Evolutionary conservation across 805 yeast genomes (phyloP), one percentile per base, ranked within the genome.

Genomic region (Yarrowia sp.): DNA sequence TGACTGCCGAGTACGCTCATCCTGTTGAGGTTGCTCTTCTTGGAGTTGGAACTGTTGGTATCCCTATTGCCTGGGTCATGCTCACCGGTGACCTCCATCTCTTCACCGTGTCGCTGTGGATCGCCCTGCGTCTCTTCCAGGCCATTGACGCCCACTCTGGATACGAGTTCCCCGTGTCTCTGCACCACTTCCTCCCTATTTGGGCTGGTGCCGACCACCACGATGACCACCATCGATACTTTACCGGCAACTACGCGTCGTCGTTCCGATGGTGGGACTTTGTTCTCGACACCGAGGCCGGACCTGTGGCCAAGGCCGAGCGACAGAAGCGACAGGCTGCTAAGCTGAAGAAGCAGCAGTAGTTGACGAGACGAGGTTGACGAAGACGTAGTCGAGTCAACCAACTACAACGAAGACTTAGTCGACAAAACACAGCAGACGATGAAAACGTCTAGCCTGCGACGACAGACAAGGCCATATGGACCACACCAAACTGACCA

Each of bases 151-250:
- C 98, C 26, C 99, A 93, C 77, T 92, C 98, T 12, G 99, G 98
- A 66, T 95, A 93, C 78, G 98, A 93, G 75, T 93, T 93, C 85
- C 98, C 99, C 68, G 87, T 96, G 90, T 90, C 97, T 4, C 82
- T 93, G 73, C 95, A 91, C 78, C 91, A 92, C 75, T 85, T 93
- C 78, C 75, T 93, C 67, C 98, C 98, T 56, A 84, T 95, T 79
- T 92, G 98, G 98, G 96, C 98, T 4, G 98, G 98, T 69, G 97
- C 98, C 22, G 97, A 90, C 73, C 98, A 93, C 78, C 98, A 93
- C 76, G 99, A 93, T 77, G 90, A 90, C 78, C 99, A 93, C 75
- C 99, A 93, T 76, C 96, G 90, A 76, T 92, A 88, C 79, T 93
- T 93, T 78, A 89, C 91, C 71, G 98, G 98, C 70, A 92, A 92